These are phyloP conservation scores for Candida odintsovae DNA, from an alignment of 805 yeast species.

Conservation along the genomic window DNA sequence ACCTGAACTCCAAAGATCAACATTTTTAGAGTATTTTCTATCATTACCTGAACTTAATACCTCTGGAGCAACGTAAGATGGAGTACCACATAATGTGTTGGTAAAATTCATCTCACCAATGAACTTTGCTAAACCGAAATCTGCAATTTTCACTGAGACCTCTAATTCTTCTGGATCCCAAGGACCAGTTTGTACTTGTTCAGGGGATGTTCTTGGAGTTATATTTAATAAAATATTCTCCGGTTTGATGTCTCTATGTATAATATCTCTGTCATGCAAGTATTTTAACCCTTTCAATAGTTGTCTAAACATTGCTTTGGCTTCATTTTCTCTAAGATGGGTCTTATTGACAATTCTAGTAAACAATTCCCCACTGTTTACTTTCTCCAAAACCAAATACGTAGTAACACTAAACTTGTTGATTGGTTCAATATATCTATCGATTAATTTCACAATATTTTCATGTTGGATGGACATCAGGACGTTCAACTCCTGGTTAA, in stretches of 20 bases:
- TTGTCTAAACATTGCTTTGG: conserved; percentile 58
- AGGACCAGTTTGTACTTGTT: conserved; percentile 29
- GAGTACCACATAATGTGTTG: conserved; percentile 78
- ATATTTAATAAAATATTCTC: conserved; percentile 60
- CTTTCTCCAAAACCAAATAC: conserved; percentile 65
- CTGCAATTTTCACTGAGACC: conserved; percentile 70
- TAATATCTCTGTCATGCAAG: conserved; percentile 63
- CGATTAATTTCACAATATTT: conserved; percentile 61
- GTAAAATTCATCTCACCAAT: conserved; percentile 71
- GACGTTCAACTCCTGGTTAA: conserved; percentile 64
- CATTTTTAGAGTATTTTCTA: conserved; percentile 60
- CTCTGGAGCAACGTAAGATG: conserved; percentile 85
- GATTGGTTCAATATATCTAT: conserved; percentile 51
- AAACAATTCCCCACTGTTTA: conserved; percentile 70
- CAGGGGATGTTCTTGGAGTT: conserved; percentile 32
- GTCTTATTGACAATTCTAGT: conserved; percentile 66
- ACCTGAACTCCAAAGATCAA: conserved; percentile 81
- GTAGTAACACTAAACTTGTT: conserved; percentile 37
- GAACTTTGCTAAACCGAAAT: conserved; percentile 62
- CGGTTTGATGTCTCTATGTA: conserved; percentile 77
- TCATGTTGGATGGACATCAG: conserved; percentile 61
- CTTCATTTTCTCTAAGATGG: conserved; percentile 54
- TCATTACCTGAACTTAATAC: conserved; percentile 43
- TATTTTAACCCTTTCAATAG: conserved; percentile 59
- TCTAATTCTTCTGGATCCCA: conserved; percentile 51